Percentiles rank a stretch among this genome's conserved stretches.
Evolutionary conservation across 2,329 filamentous ascomycete genomes (phyloP).

Genomic region (Fusarium globosum): DNA sequence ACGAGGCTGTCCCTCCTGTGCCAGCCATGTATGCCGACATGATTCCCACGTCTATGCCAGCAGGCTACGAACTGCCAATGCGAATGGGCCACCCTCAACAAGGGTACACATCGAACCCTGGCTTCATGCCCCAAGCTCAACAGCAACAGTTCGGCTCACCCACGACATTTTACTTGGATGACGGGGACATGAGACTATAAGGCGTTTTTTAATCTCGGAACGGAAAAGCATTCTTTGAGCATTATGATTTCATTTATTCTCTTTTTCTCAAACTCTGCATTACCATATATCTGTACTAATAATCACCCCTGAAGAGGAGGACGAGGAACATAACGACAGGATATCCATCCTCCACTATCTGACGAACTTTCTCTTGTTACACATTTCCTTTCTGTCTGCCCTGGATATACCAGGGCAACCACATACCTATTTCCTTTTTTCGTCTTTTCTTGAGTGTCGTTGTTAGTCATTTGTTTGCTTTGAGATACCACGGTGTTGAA

Average conservation of each 20-base stretch:
- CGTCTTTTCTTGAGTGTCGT: constrained; percentile 1
- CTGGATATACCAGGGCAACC: constrained; percentile 14
- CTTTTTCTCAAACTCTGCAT: constrained; percentile 18
- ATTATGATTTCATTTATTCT: constrained; percentile 32
- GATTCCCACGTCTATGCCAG: constrained; percentile 44
- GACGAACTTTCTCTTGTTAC: constrained; percentile 32
- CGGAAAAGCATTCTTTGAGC: constrained; percentile 34
- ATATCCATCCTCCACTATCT: constrained; percentile 40
- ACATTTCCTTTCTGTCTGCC: constrained; percentile 19
- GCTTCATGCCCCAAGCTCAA: constrained; percentile 42
- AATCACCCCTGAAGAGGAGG: constrained; percentile 36
- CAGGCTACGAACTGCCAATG: constrained; percentile 46
- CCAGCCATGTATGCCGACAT: constrained; percentile 46
- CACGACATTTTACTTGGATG: constrained; percentile 45
- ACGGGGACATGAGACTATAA: constrained; percentile 45
- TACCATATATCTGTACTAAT: constrained; percentile 43
- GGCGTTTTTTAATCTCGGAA: constrained; percentile 27
- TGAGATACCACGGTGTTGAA: constrained; percentile 46
- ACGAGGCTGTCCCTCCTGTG: constrained; percentile 44
- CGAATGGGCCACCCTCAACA: constrained; percentile 42
- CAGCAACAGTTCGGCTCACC: constrained; percentile 46
- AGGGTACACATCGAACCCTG: constrained; percentile 41
- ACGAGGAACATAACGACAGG: constrained; percentile 42
- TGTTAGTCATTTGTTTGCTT: constrained; percentile 36
- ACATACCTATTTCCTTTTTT: constrained; percentile 26